Percentiles rank a stretch among this genome's conserved stretches.
These are phyloP conservation scores for Spizellomyces sp. DNA, from an alignment of 192 early-diverging fungal species.

Conservation along the genomic window DNA sequence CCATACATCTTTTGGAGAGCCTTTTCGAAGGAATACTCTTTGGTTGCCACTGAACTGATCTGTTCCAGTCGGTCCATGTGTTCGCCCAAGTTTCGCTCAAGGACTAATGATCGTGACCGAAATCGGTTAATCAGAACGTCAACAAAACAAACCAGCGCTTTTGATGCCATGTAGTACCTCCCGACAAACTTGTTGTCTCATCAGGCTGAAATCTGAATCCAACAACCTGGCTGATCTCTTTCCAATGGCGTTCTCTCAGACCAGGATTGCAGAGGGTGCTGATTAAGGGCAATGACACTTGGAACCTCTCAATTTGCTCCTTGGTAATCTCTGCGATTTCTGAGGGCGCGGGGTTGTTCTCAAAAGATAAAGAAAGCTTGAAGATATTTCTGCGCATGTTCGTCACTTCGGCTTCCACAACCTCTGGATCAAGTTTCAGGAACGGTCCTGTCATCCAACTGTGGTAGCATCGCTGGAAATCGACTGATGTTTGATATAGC, in stretches of 20 bases:
- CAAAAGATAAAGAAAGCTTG: constrained; percentile 50
- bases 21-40: constrained; percentile 68
- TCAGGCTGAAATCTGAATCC: constrained; percentile 65
- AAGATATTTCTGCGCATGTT: constrained; percentile 65
- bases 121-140: neutral
- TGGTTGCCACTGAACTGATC: constrained; percentile 56
- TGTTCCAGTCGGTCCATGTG: constrained; percentile 58
- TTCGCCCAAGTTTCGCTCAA: constrained; percentile 55
- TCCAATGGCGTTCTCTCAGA: constrained; percentile 59
- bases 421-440: constrained; percentile 61
- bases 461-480: constrained; percentile 62
- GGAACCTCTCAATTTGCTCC: constrained; percentile 63
- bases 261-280: constrained; percentile 63
- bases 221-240: constrained; percentile 61
- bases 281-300: constrained; percentile 59
- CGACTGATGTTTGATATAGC: constrained; percentile 63
- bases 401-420: constrained; percentile 60
- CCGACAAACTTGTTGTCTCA: constrained; percentile 53
- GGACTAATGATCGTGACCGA: constrained; percentile 26
- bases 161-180: neutral
- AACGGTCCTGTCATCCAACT: constrained; percentile 65
- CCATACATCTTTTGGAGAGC: constrained; percentile 65
- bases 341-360: constrained; percentile 47
- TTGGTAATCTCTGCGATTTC: constrained; percentile 62
- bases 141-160: neutral